These are phyloP conservation scores for Nemophila menziesii DNA, from an alignment of 257 asterid species.

Conservation along the genomic window DNA sequence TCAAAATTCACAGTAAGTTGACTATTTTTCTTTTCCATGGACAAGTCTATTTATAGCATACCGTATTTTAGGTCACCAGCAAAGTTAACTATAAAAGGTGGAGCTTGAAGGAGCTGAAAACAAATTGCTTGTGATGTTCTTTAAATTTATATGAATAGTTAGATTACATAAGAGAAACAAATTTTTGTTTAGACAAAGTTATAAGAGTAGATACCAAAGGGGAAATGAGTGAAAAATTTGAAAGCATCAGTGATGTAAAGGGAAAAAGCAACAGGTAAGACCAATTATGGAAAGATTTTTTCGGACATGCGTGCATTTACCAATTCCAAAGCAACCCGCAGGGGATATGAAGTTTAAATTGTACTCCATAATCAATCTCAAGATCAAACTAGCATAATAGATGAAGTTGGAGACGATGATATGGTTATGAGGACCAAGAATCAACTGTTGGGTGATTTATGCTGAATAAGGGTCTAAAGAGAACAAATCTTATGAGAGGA, in stretches of 20 bases:
- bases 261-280: slow-evolving; percentile 46
- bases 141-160: slow-evolving; percentile 22
- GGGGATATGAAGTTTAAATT: too few relatives aligned
- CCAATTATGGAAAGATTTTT: slow-evolving; percentile 58
- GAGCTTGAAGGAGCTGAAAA: slow-evolving; percentile 76
- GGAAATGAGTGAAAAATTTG: slow-evolving; percentile 72
- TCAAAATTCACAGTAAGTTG: too few relatives aligned
- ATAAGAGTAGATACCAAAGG: slow-evolving; percentile 54
- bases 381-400: too few relatives aligned
- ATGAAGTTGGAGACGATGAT: too few relatives aligned
- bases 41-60: slow-evolving; percentile 13
- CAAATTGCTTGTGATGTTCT: slow-evolving; percentile 74
- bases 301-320: slow-evolving; percentile 75
- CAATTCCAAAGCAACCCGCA: slow-evolving; percentile 61
- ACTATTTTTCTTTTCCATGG: too few relatives aligned
- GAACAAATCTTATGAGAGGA: too few relatives aligned
- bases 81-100: slow-evolving; percentile 56
- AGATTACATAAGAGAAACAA: slow-evolving; percentile 7
- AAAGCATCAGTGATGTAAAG: slow-evolving; percentile 57
- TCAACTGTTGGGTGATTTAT: too few relatives aligned
- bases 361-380: too few relatives aligned
- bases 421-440: too few relatives aligned
- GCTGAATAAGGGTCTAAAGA: too few relatives aligned
- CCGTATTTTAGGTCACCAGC: slow-evolving; percentile 89
- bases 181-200: slow-evolving; percentile 7